Percentiles rank a stretch among this genome's conserved stretches.
These are phyloP conservation scores for Saprolegnia parasitica DNA, from an alignment of 352 stramenopile genomes.

Conservation along the genomic window DNA sequence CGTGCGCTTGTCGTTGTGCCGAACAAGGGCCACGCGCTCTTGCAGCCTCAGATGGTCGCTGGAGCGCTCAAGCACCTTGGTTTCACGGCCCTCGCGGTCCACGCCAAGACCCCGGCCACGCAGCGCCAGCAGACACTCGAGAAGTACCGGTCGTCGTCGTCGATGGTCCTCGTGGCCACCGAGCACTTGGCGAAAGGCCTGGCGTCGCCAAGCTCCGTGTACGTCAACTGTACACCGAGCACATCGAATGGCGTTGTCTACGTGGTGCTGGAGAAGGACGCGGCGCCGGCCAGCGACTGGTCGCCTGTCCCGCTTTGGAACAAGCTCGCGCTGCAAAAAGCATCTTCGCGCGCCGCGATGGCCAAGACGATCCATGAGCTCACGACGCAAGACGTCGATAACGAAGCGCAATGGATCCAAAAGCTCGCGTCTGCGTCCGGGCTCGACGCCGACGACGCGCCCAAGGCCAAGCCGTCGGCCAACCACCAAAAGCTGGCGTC, in stretches of 20 bases:
- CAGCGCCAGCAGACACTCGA: conserved; percentile 55
- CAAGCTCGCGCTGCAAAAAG: conserved; percentile 25
- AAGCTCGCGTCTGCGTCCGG: conserved; percentile 32
- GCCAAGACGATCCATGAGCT: conserved; percentile 49
- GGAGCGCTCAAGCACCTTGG: conserved; percentile 51
- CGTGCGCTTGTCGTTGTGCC: conserved; percentile 43
- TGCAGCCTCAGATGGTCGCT: conserved; percentile 39
- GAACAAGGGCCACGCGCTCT: conserved; percentile 33
- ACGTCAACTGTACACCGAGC: conserved; percentile 18
- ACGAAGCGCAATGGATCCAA: conserved; percentile 35
- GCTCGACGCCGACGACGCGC: conserved; percentile 1
- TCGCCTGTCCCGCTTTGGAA: conserved; percentile 14
- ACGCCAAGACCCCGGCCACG: conserved; percentile 58
- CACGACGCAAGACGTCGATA: conserved; percentile 45
- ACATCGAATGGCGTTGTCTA: conserved; percentile 39
- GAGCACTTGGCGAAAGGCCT: conserved; percentile 44
- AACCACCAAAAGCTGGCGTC: conserved; percentile 68
- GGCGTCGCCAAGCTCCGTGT: conserved; percentile 19
- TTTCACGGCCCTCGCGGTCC: conserved; percentile 54
- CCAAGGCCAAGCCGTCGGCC: conserved; percentile 42
- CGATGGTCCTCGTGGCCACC: conserved; percentile 53
- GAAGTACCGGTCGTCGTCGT: conserved; percentile 34
- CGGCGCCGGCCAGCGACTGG: conserved; percentile 21
- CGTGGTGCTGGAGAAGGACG: conserved; percentile 23
- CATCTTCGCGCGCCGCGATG: conserved; percentile 9